phyloP scores from a whole-genome alignment of 2,329 filamentous ascomycete genomes.

The Fusarium caatingaense region DNA sequence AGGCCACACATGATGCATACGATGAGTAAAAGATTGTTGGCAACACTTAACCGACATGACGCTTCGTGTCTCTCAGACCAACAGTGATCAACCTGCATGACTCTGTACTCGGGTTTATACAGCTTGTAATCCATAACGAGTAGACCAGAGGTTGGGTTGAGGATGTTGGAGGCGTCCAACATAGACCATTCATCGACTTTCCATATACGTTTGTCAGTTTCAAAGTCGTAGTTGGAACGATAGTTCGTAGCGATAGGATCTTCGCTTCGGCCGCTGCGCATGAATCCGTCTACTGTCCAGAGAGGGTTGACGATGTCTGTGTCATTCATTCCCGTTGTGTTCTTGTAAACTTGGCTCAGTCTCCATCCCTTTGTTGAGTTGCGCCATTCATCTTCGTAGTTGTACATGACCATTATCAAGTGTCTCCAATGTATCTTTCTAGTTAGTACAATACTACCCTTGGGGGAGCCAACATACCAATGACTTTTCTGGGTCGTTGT shows the following conservation, averaged over 20 bases:
- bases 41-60: conserved; percentile 18
- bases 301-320: conserved; percentile 2
- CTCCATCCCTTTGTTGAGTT: conserved; percentile 26
- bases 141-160: conserved; percentile 5
- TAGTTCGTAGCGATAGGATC: too few relatives aligned
- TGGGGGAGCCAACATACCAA: neutral
- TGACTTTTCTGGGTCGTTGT: conserved; percentile 11
- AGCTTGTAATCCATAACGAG: neutral
- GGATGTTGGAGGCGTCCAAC: neutral
- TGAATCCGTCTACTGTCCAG: conserved; percentile 5
- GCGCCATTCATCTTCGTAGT: conserved; percentile 3
- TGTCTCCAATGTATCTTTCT: conserved; percentile 22
- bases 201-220: fast-evolving
- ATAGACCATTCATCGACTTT: fast-evolving
- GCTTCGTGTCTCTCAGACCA: conserved; percentile 25
- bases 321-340: neutral
- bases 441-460: neutral
- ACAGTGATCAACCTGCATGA: conserved; percentile 19
- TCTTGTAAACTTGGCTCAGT: conserved; percentile 14
- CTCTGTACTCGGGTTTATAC: conserved; percentile 1
- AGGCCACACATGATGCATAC: conserved; percentile 32
- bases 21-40: conserved; percentile 28
- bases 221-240: fast-evolving
- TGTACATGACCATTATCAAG: conserved; percentile 19
- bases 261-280: conserved; percentile 1